Evolutionary conservation across 2,329 filamentous ascomycete species (phyloP), one percentile per base, ranked within the genome.

Genomic region (Epichloe amarillans): DNA sequence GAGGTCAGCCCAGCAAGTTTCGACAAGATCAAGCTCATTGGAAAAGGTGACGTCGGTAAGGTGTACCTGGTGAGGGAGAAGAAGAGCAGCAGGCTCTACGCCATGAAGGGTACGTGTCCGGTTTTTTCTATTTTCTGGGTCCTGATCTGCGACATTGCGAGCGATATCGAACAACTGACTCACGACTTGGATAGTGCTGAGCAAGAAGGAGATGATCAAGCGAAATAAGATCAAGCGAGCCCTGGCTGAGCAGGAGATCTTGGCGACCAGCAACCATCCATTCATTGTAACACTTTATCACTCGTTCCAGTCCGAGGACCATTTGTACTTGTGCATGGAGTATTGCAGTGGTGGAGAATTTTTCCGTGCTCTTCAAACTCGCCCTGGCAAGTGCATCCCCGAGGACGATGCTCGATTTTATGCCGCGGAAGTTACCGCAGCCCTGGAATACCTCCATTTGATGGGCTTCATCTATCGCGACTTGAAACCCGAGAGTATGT

Each of bases 151-250:
- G 7, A 6, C 19, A 26, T 4, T n/a, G 44, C 17, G 11, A 17
- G 40, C 8, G 4, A 19, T 6, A 40, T 30, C 21, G 26, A 33
- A 12, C 14, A 19, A 23, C 23, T 49, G 36, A 45, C 46, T 33
- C 26, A 14, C 46, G 7, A 12, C 11, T n/a, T 15, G 3, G 5
- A 50, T 64, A 97, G 93, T 98, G 5, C 67, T 98, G 68, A 97
- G 90, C 77, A 98, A 98, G 72, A 96, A 97, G 75, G 93, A 98
- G 69, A 98, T 98, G 93, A 98, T 98, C 70, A 98, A 98, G 74
- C 86, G 93, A 52, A 98, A 98, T 76, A 98, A 98, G 78, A 98
- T 98, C 72, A 98, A 98, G 78, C 83, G 93, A 64, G 93, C 93
- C 14, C 76, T 98, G 59, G 93, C 93, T 38, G 93, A 98, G 70